Evolutionary conservation across 768 basidiomycete species (phyloP).

Genomic region (Mycena filopes): DNA sequence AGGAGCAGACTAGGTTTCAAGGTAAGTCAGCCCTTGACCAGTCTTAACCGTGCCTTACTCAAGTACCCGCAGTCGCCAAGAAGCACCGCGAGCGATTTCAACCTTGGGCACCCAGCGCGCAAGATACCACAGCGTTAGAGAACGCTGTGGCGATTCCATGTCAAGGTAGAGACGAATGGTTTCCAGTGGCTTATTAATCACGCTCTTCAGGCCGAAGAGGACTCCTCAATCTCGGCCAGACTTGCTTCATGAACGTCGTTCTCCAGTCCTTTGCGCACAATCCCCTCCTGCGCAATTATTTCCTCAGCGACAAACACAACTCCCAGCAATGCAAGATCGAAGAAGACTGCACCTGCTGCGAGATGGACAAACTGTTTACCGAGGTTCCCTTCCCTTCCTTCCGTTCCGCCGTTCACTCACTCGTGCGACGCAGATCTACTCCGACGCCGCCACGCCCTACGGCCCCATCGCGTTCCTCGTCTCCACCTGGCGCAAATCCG

Average conservation of each 20-base stretch:
- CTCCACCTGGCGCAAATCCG: slow-evolving; percentile 83
- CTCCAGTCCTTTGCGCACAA: slow-evolving; percentile 92
- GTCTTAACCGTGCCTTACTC: background rate
- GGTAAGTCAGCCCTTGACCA: slow-evolving; percentile 4
- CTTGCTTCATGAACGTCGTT: slow-evolving; percentile 93
- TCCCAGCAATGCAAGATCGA: slow-evolving; percentile 70
- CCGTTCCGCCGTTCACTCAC: background rate
- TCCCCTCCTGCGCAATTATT: slow-evolving; percentile 88
- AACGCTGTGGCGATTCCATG: slow-evolving; percentile 68
- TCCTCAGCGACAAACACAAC: slow-evolving; percentile 92
- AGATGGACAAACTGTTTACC: slow-evolving; percentile 88
- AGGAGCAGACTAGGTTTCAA: slow-evolving; percentile 29
- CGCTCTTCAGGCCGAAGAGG: slow-evolving; percentile 78
- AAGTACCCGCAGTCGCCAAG: slow-evolving; percentile 18
- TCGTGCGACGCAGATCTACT: slow-evolving; percentile 56
- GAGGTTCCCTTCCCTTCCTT: slow-evolving; percentile 60
- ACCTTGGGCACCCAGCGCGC: slow-evolving; percentile 58
- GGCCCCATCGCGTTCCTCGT: slow-evolving; percentile 87
- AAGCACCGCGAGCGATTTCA: slow-evolving; percentile 56
- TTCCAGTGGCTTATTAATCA: background rate
- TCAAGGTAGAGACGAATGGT: slow-evolving; percentile 57
- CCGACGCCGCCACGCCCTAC: slow-evolving; percentile 68
- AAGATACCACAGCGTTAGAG: slow-evolving; percentile 58
- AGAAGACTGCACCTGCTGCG: slow-evolving; percentile 85
- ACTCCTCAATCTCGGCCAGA: slow-evolving; percentile 89